Evolutionary conservation across 768 basidiomycete genomes (phyloP).

Genomic region (Suillus luteus): DNA sequence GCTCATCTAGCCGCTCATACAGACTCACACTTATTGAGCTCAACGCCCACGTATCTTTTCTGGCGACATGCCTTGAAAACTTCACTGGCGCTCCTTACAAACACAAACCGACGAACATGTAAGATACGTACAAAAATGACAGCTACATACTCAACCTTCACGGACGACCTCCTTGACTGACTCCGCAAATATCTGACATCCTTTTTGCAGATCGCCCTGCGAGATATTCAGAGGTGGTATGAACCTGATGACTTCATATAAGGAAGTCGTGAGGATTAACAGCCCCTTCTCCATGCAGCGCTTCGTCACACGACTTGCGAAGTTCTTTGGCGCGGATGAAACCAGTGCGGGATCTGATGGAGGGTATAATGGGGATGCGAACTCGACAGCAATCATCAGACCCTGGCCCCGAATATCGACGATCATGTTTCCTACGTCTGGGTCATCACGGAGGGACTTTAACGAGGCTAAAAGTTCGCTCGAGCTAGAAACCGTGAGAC

Average conservation of each 20-base stretch:
- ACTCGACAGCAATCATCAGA: constrained; percentile 87
- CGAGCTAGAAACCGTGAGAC: constrained; percentile 47
- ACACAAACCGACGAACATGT: neutral
- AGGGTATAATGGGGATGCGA: constrained; percentile 63
- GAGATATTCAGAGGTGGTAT: constrained; percentile 90
- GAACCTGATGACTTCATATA: constrained; percentile 88
- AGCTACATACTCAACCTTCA: constrained; percentile 24
- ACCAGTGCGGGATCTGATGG: constrained; percentile 46
- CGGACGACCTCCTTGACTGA: constrained; percentile 69
- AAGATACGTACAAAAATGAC: neutral
- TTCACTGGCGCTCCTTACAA: too few relatives aligned
- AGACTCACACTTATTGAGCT: too few relatives aligned
- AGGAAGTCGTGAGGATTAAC: constrained; percentile 85
- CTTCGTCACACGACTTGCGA: constrained; percentile 72
- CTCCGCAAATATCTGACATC: constrained; percentile 63
- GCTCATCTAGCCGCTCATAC: too few relatives aligned
- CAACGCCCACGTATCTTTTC: too few relatives aligned
- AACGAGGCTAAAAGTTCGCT: constrained; percentile 69
- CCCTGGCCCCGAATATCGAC: constrained; percentile 88
- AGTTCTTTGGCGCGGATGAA: constrained; percentile 44
- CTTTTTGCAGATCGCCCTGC: constrained; percentile 71
- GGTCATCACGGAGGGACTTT: constrained; percentile 54
- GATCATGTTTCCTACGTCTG: constrained; percentile 56
- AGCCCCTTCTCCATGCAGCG: constrained; percentile 86
- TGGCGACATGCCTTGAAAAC: too few relatives aligned